These are phyloP conservation scores for Zymoseptoria pseudotritici DNA, from an alignment of 2,329 filamentous ascomycete genomes.

Conservation along the genomic window DNA sequence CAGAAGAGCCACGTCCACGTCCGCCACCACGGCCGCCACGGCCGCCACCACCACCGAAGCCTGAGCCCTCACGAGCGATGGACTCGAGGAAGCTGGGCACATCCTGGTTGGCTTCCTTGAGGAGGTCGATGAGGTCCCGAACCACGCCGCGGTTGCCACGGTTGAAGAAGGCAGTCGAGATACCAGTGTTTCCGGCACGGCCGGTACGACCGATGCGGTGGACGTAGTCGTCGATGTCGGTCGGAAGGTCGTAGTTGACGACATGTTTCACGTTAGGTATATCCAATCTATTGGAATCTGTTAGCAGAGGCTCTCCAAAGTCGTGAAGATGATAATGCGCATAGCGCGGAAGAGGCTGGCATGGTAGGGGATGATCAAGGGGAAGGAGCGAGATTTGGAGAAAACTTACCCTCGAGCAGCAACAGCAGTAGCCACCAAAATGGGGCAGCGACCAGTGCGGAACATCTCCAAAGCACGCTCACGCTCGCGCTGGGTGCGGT, in stretches of 20 bases:
- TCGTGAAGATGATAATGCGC: too few species aligned
- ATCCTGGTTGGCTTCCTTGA: slow-evolving; percentile 98
- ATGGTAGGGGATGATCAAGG: background rate
- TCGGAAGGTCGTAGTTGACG: slow-evolving; percentile 98
- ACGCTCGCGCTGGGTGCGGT: slow-evolving; percentile 97
- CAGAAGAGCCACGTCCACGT: slow-evolving; percentile 60
- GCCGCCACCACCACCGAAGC: slow-evolving; percentile 63
- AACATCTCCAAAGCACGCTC: slow-evolving; percentile 97
- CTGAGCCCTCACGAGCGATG: slow-evolving; percentile 86
- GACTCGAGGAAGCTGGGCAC: slow-evolving; percentile 90
- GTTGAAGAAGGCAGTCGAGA: slow-evolving; percentile 99
- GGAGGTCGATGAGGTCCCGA: slow-evolving; percentile 88
- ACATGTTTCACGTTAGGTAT: slow-evolving; percentile 96
- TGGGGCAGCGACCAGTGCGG: slow-evolving; percentile 89
- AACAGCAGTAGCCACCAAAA: slow-evolving; percentile 93
- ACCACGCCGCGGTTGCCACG: slow-evolving; percentile 97
- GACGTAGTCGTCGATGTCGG: slow-evolving; percentile 97
- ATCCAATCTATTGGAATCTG: slow-evolving; percentile 55
- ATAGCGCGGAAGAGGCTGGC: background rate
- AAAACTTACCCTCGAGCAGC: slow-evolving; percentile 55
- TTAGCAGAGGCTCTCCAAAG: background rate
- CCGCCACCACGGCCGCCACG: slow-evolving; percentile 55
- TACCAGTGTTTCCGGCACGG: slow-evolving; percentile 97
- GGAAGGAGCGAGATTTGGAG: background rate
- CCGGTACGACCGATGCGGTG: slow-evolving; percentile 99